A percentile compares a stretch with the other conserved stretches of the same genome.
Evolutionary conservation across 768 basidiomycete species (phyloP).

Genomic region (Cystobasidium tubakii): DNA sequence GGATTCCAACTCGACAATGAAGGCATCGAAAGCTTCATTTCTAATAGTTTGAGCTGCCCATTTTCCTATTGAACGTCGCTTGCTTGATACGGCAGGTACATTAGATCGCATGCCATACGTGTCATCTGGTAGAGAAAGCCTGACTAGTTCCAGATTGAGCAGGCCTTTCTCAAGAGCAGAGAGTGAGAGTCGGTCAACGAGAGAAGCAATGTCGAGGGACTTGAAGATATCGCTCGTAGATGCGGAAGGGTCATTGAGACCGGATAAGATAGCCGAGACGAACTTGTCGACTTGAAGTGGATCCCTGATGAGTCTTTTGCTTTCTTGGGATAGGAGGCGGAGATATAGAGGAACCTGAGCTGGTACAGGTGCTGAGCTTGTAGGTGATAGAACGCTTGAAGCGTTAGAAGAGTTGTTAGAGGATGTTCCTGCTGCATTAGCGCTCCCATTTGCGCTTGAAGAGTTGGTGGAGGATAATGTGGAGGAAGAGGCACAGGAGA

Average conservation of each 20-base stretch:
- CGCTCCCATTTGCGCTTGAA: conserved; percentile 44
- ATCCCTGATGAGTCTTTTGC: conserved; percentile 79
- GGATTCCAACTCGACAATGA: background rate
- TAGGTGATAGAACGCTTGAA: conserved; percentile 61
- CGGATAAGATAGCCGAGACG: conserved; percentile 69
- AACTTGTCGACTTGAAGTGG: conserved; percentile 84
- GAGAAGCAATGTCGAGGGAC: conserved; percentile 76
- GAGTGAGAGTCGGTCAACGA: conserved; percentile 78
- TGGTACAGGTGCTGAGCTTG: conserved; percentile 13
- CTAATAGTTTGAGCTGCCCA: background rate
- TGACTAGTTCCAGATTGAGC: conserved; percentile 66
- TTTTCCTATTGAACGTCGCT: conserved; percentile 1
- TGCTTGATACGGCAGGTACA: conserved; percentile 1
- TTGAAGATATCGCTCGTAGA: conserved; percentile 61
- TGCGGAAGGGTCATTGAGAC: conserved; percentile 40
- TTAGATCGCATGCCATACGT: conserved; percentile 7
- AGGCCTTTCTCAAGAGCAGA: conserved; percentile 76
- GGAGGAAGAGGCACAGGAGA: conserved; percentile 57
- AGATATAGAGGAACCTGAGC: conserved; percentile 26
- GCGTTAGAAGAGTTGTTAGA: conserved; percentile 50
- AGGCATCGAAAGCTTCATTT: background rate
- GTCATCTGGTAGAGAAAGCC: conserved; percentile 16
- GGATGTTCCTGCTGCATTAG: conserved; percentile 57
- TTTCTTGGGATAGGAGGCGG: conserved; percentile 73
- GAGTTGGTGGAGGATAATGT: conserved; percentile 38